Evolutionary conservation across 306 rosid species (phyloP).

Genomic region (Begonia peltatifolia): DNA sequence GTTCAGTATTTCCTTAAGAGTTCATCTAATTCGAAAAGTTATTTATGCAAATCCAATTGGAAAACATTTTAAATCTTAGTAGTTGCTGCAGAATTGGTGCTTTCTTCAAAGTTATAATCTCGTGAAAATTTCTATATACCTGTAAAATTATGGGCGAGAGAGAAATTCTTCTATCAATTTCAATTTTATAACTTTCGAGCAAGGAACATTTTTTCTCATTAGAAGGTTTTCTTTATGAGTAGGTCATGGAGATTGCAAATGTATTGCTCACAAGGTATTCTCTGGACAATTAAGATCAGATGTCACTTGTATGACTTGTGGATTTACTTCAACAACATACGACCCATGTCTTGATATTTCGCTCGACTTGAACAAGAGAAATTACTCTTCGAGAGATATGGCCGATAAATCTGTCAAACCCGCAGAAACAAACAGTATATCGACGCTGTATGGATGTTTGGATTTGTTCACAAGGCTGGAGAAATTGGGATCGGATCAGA

Average conservation of each 20-base stretch:
- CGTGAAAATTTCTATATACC: no score
- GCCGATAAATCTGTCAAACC: constrained; percentile 34
- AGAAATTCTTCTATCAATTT: no score
- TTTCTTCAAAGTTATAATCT: no score
- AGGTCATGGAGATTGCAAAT: constrained; percentile 63
- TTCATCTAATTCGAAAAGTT: no score
- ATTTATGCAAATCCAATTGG: no score
- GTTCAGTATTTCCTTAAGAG: no score
- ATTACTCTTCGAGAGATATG: constrained; percentile 16
- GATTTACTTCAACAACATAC: constrained; percentile 76
- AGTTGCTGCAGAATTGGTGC: no score
- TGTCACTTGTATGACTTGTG: constrained; percentile 84
- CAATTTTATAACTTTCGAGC: constrained; percentile 9
- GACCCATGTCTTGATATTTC: constrained; percentile 88
- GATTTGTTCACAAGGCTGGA: constrained; percentile 77
- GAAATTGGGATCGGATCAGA: constrained; percentile 91
- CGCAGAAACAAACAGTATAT: constrained; percentile 25
- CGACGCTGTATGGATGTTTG: constrained; percentile 63
- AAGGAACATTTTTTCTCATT: constrained; percentile 3
- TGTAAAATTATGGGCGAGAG: no score
- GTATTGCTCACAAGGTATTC: constrained; percentile 75
- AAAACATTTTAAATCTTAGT: no score
- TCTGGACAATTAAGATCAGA: constrained; percentile 79
- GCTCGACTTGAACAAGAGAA: constrained; percentile 39
- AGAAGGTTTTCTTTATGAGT: constrained; percentile 6